Base-by-base conservation (phyloP, 202 grass and related monocot genomes). In the Miscanthus sacchariflorus region DNA sequence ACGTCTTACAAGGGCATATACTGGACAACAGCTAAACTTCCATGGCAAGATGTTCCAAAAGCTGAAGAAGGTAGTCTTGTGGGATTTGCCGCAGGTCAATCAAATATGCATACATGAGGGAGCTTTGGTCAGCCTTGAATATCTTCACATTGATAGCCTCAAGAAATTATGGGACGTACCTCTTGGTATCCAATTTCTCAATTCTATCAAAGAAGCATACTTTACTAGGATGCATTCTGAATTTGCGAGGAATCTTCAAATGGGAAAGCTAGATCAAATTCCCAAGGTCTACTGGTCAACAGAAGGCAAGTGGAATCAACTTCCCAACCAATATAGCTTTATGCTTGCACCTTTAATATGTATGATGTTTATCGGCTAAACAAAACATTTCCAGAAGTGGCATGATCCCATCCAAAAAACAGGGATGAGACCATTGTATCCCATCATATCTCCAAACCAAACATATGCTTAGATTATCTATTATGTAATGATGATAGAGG, bases 71-170 rank as follows among this genome's bases (percentile, higher is more conserved):
- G 0, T 79, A 27, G 5, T 56, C 8, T 67, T 89, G 40, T n/a
- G 30, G 48, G 35, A 87, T 75, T 70, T 87, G 25, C 83, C 78
- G 1, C 14, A 76, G 6, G 61, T 90, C 66, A 86, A 83, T 18
- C 83, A 87, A 46, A 79, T 90, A 50, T 64, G 13, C 11, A 70
- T 90, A 82, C 69, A 90, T 7, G 68, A 86, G 48, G 77, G 78
- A 49, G 25, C 78, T 85, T 64, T 90, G 45, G 39, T 58, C 64
- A 90, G 18, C 33, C 84, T 87, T 8, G 17, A 78, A 59, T 73
- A 28, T 72, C 43, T 90, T 71, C 40, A 38, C 43, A 77, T 87
- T 0, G 27, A 79, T 48, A 24, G 65, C 52, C 78, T 91, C 44
- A 78, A 83, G 48, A 42, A 83, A 59, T 19, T 91, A 23, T 5